These are phyloP conservation scores for Setomelanomma holmii DNA, from an alignment of 2,329 filamentous ascomycete genomes.

Conservation along the genomic window DNA sequence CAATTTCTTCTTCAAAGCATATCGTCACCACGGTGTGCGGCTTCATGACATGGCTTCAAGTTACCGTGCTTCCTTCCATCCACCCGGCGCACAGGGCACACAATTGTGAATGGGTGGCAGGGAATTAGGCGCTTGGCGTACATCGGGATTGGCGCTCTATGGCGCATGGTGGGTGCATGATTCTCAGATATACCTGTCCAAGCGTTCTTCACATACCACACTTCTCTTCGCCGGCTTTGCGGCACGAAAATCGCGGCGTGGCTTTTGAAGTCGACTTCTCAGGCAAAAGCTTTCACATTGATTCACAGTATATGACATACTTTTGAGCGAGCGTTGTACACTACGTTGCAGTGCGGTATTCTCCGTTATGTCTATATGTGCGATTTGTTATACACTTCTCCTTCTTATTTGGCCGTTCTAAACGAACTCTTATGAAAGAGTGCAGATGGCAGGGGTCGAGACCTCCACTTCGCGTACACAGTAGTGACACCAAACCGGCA, in stretches of 20 bases:
- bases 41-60: background rate
- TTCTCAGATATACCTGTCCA: slow-evolving; percentile 24
- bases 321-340: background rate
- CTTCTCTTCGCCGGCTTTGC: slow-evolving; percentile 12
- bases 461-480: slow-evolving; percentile 11
- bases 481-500: slow-evolving; percentile 4
- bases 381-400: slow-evolving; percentile 13
- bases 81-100: slow-evolving; percentile 14
- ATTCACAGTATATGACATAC: background rate
- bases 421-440: slow-evolving; percentile 9
- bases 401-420: slow-evolving; percentile 12
- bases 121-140: slow-evolving; percentile 9
- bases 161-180: slow-evolving; percentile 13
- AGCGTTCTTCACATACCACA: slow-evolving; percentile 20
- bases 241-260: slow-evolving; percentile 15
- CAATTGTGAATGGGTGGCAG: background rate
- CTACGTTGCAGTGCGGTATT: background rate
- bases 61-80: slow-evolving; percentile 9
- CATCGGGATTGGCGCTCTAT: slow-evolving; percentile 11
- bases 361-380: slow-evolving; percentile 6
- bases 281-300: background rate
- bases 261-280: slow-evolving; percentile 1
- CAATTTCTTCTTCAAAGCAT: background rate
- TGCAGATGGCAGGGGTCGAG: slow-evolving; percentile 9
- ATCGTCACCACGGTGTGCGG: background rate